Percentiles rank a stretch among this genome's conserved stretches.
These are phyloP conservation scores for Talaromyces nanjingensis DNA, from an alignment of 495 filamentous ascomycete species.

Conservation along the genomic window DNA sequence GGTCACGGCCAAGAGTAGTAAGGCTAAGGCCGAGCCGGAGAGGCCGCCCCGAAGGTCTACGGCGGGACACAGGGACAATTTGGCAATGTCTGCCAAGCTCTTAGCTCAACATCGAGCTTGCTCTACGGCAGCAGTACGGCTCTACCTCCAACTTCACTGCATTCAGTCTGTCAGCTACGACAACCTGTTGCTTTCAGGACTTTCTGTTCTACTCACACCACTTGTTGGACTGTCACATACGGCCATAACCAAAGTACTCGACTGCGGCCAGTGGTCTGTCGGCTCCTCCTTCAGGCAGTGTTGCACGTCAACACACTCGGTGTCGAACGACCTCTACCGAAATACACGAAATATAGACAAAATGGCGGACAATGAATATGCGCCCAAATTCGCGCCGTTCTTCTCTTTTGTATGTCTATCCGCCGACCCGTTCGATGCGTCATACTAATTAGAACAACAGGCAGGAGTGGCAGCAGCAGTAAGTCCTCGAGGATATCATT, in stretches of 20 bases:
- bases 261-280: neutral
- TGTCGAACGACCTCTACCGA: neutral
- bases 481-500: conserved; percentile 43
- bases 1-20: neutral
- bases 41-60: neutral
- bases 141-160: neutral
- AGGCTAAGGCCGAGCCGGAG: neutral
- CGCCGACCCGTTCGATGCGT: conserved; percentile 5
- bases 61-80: neutral
- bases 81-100: neutral
- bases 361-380: conserved; percentile 63
- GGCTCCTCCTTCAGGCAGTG: neutral
- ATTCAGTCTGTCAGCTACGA: neutral
- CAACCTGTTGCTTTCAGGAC: neutral
- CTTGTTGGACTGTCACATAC: no score
- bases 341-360: conserved; percentile 15
- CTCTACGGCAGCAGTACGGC: no score
- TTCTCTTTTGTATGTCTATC: conserved; percentile 77
- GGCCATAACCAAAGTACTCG: neutral
- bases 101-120: neutral
- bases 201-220: neutral
- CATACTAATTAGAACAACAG: conserved; percentile 44
- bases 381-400: conserved; percentile 93
- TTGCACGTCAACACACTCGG: neutral
- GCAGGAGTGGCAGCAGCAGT: conserved; percentile 87